These are phyloP conservation scores for Camelina neglecta DNA, from an alignment of 345 rosid genomes.

Conservation along the genomic window DNA sequence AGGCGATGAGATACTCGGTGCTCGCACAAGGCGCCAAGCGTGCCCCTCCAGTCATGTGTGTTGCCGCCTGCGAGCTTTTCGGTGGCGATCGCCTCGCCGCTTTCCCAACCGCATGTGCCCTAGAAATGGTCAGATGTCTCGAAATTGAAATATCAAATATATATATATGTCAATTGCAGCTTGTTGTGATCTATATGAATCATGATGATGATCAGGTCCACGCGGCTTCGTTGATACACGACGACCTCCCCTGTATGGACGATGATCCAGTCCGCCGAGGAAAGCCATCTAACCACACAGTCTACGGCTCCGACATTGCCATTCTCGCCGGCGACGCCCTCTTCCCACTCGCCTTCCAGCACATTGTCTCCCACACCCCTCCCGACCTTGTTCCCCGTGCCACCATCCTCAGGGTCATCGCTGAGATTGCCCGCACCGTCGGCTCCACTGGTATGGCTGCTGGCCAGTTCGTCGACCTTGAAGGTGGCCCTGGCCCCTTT, in stretches of 20 bases:
- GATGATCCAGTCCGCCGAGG: constrained; percentile 85
- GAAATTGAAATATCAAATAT: background rate
- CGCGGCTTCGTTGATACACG: constrained; percentile 88
- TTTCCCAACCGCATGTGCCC: constrained; percentile 97
- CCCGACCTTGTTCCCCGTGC: constrained; percentile 68
- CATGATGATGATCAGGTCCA: constrained; percentile 47
- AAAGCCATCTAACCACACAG: constrained; percentile 83
- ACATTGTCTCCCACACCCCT: constrained; percentile 82
- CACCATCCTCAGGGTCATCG: constrained; percentile 67
- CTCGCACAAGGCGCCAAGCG: constrained; percentile 85
- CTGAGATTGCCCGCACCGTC: constrained; percentile 91
- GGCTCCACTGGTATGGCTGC: constrained; percentile 98
- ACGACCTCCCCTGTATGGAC: constrained; percentile 98
- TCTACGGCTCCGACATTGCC: constrained; percentile 80
- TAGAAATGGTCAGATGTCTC: constrained; percentile 73
- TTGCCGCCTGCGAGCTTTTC: constrained; percentile 87
- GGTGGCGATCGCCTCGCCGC: constrained; percentile 82
- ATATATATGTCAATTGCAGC: too few relatives aligned
- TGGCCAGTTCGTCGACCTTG: constrained; percentile 90
- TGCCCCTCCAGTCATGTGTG: constrained; percentile 96
- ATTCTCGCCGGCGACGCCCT: constrained; percentile 97
- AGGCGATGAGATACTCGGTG: constrained; percentile 95
- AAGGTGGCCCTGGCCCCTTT: constrained; percentile 69
- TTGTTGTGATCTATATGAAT: background rate
- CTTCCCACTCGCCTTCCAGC: constrained; percentile 90